Conservation (phyloP, 2,329 filamentous ascomycete species). For the Aspergillus fumigatiaffinis region DNA sequence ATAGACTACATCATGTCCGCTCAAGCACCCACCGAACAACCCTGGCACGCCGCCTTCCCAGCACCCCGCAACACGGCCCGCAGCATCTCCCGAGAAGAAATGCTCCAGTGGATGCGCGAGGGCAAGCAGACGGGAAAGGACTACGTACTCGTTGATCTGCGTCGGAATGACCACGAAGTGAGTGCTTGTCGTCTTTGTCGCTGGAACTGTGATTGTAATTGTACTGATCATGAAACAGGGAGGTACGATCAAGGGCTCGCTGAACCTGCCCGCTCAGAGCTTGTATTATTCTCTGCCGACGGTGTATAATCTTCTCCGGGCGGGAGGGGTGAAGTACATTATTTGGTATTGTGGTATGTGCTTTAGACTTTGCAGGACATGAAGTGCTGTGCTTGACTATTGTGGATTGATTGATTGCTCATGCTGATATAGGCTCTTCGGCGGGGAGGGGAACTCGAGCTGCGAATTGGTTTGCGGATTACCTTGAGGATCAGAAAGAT, state of each 20-base stretch:
- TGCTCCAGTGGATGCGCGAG: constrained; percentile 36
- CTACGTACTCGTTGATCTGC: constrained; percentile 47
- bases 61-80: constrained; percentile 27
- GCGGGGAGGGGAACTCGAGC: constrained; percentile 52
- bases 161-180: constrained; percentile 46
- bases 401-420: background rate
- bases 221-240: constrained; percentile 36
- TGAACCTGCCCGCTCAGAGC: constrained; percentile 45
- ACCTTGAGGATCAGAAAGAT: constrained; percentile 43
- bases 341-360: constrained; percentile 42
- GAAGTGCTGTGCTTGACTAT: background rate
- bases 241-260: constrained; percentile 56
- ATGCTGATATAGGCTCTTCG: constrained; percentile 47
- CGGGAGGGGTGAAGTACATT: constrained; percentile 29
- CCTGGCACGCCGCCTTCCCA: constrained; percentile 43
- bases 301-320: constrained; percentile 30
- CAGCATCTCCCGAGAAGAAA: constrained; percentile 28
- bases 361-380: too few relatives aligned
- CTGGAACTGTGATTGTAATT: too few relatives aligned
- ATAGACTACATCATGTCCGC: background rate
- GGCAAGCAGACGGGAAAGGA: constrained; percentile 24
- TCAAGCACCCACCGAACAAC: constrained; percentile 5
- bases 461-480: constrained; percentile 54
- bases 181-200: background rate
- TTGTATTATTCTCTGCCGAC: constrained; percentile 36